Conservation (phyloP, 2,329 filamentous ascomycete species). For the Sporothrix brasiliensis region DNA sequence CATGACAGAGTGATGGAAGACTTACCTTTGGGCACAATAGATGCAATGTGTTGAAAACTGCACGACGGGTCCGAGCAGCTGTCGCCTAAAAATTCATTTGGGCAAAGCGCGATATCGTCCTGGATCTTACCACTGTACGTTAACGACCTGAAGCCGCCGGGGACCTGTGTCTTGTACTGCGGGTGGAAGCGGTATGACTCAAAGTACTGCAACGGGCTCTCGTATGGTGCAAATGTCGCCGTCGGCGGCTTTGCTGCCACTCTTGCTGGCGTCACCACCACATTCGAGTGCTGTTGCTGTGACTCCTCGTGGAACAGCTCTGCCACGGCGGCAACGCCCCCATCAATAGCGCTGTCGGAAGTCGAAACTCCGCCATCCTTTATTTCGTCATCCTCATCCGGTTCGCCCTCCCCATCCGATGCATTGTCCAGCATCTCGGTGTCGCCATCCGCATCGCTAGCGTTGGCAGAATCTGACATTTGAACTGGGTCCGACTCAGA, state of each 20-base stretch:
- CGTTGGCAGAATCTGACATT: conserved; percentile 15
- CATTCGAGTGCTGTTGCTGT: neutral
- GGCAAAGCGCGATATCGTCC: conserved; percentile 71
- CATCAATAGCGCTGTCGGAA: too few species aligned
- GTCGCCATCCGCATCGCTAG: neutral
- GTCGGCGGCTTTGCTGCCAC: neutral
- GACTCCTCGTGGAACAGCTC: conserved; percentile 9
- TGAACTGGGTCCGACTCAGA: conserved; percentile 6
- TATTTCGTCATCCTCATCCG: neutral
- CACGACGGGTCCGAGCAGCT: conserved; percentile 73
- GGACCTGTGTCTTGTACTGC: conserved; percentile 67
- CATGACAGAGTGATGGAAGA: conserved; percentile 42
- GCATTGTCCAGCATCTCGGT: neutral
- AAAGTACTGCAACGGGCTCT: conserved; percentile 80
- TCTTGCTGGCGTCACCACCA: neutral
- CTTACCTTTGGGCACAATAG: conserved; percentile 75
- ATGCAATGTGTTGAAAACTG: conserved; percentile 75
- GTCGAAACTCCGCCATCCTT: too few species aligned
- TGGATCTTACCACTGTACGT: conserved; percentile 94
- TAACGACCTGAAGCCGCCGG: conserved; percentile 80
- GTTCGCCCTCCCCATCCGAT: conserved; percentile 26
- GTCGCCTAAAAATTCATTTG: conserved; percentile 69
- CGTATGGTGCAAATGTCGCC: conserved; percentile 61
- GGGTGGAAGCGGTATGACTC: conserved; percentile 90
- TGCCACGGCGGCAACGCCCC: conserved; percentile 29